Evolutionary conservation across 78 protist genomes (phyloP), one percentile per base, ranked within the genome.

Genomic region (Dictyostelium capitatum): DNA sequence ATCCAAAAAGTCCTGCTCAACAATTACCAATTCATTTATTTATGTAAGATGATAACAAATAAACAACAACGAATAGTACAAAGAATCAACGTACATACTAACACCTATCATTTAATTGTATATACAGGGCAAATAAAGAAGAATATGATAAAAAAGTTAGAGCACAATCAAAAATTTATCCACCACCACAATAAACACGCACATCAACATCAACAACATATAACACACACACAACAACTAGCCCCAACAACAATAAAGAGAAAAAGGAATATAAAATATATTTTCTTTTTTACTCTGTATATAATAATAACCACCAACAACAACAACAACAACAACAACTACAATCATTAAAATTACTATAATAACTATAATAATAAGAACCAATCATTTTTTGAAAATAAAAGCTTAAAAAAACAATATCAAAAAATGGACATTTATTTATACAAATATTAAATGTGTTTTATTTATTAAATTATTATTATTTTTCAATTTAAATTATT

Each of bases 1-100:
- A 99, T 79, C 92, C 93, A 56, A 79, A 95, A 25, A 96, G 96
- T 56, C 99, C 99, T 6, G 99, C 99, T 2, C 99, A 99, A 78
- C 80, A 80, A n/a, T 96, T 95, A 14, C 98, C 99, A 7, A 98
- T 92, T 89, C 6, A 79, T 12, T 41, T 95, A 37, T 98, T 77
- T 79, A 48, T 94, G 96, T 72, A 65, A 9, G 90, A 30, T 59
- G 90, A 30, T 59, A 3, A 23, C 20, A 28, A 7, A 46, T 15
- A 6, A 54, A 17, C 1, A 70, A 65, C 51, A 51, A 47, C 46
- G 1, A 59, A 23, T 19, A 8, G 69, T 59, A 19, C 17, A n/a
- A n/a, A n/a, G 43, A 37, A 37, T 37, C 43, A 37, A n/a, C n/a
- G n/a, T 51, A 51, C 15, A 37, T 37, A 37, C 43, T 37, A 14